Conservation (phyloP, 2,329 filamentous ascomycete genomes). For the Pyrenochaeta sp. region DNA sequence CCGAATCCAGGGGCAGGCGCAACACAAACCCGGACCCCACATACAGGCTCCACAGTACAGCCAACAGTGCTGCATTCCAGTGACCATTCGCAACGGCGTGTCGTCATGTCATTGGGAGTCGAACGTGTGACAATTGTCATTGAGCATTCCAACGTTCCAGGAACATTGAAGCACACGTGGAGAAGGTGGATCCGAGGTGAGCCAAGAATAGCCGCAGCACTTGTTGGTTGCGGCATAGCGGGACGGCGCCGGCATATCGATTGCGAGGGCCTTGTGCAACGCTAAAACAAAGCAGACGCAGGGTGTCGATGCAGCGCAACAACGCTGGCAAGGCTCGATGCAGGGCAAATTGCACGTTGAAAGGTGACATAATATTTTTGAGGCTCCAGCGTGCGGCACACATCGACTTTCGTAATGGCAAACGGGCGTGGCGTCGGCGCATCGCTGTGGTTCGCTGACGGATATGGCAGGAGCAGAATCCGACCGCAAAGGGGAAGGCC, state of each 20-base stretch:
- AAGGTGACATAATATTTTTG: not conserved
- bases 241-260: slow-evolving; percentile 10
- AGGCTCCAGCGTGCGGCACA: not conserved
- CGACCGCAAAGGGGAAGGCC: not conserved
- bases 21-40: not conserved
- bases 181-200: slow-evolving; percentile 3
- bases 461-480: not conserved
- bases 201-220: slow-evolving; percentile 7
- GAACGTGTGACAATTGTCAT: not conserved
- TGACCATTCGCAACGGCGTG: not conserved
- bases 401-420: not conserved
- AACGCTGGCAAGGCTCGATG: not conserved
- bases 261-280: slow-evolving; percentile 3
- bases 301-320: slow-evolving; percentile 10
- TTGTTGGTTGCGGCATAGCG: slow-evolving; percentile 6
- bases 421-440: not conserved
- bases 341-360: slow-evolving; percentile 4
- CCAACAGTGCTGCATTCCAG: not conserved
- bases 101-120: not conserved
- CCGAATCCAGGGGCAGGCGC: slow-evolving; percentile 1
- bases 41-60: not conserved
- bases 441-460: not conserved
- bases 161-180: slow-evolving; percentile 1
- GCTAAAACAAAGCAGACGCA: slow-evolving; percentile 11
- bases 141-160: not conserved